Percentiles rank a stretch among this genome's conserved stretches.
Conservation (phyloP, 164 flowering plant species). For the Piper longum region DNA sequence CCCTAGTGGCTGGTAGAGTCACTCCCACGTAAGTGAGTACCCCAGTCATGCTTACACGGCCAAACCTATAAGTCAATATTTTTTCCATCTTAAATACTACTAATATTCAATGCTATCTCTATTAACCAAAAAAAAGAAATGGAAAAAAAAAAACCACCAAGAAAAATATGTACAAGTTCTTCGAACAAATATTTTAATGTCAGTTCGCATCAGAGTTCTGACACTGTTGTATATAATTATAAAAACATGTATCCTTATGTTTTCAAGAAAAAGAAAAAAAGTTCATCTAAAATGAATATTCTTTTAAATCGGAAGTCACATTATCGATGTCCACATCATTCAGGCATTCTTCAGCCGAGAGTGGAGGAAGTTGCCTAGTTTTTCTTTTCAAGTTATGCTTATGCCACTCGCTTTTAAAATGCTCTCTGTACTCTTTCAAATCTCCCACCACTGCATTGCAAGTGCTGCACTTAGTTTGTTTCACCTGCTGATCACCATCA, state of each 20-base stretch:
- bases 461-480: slow-evolving; percentile 73
- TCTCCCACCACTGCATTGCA: slow-evolving; percentile 74
- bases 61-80: too few species aligned
- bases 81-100: too few species aligned
- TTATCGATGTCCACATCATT: slow-evolving; percentile 55
- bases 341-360: slow-evolving; percentile 67
- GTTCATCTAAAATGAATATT: slow-evolving; percentile 50
- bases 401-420: slow-evolving; percentile 94
- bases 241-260: neutral
- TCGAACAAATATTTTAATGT: too few species aligned
- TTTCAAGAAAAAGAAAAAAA: neutral
- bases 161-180: too few species aligned
- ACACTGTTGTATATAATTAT: neutral
- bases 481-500: slow-evolving; percentile 26
- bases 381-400: slow-evolving; percentile 84
- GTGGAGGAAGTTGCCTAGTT: slow-evolving; percentile 79
- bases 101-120: too few species aligned
- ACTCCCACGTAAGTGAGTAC: too few species aligned
- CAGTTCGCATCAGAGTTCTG: neutral
- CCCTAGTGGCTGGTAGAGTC: too few species aligned
- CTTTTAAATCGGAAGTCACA: slow-evolving; percentile 54
- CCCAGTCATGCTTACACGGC: too few species aligned
- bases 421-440: slow-evolving; percentile 68
- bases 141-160: too few species aligned
- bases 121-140: too few species aligned